Base-by-base conservation (phyloP, 345 rosid species). In the Hibiscus syriacus region DNA sequence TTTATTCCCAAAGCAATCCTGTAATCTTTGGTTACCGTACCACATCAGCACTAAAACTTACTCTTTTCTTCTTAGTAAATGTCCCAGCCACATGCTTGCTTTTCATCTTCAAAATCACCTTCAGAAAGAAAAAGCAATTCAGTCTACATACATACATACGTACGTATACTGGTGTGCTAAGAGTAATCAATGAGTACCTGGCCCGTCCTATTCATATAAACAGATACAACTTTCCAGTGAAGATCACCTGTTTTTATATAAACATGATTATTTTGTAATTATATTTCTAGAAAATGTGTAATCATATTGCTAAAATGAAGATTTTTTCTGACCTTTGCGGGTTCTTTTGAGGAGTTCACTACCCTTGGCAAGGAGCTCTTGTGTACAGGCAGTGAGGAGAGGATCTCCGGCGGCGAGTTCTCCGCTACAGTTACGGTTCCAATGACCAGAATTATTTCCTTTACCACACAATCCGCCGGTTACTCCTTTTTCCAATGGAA, bases 191-290 rank as follows among this genome's bases (percentile, higher is more conserved):
- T 29, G n/a, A 41, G 19, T 36, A 84, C 89, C 85, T 89, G 86
- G 34, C 94, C 81, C 11, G 78, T 43, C 79, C 81, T 76, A 73
- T 89, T 86, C 48, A 90, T 82, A 72, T 94, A 87, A 65, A 85
- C 92, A n/a, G 91, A 89, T n/a, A 91, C 92, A 54, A 87, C 57
- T 76, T 94, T 91, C 96, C 95, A 94, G 73, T 91, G 99, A 73
- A 94, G 90, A 64, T 91, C 99, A 41, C 96, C 99, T 94, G 91
- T 71, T 63, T 1, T n/a, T 19, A 55, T 1, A 25, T 13, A 27
- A 32, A 53, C 54, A 36, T 2, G 10, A n/a, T 0, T 50, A 10
- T 46, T 46, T 12, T 4, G 53, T 38, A 14, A 23, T 43, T 25
- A 70, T 34, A 64, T 2, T n/a, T 38, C 7, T 50, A 20, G 32